Evolutionary conservation across 441 rosid species (phyloP).

Genomic region (Corymbia calophylla): DNA sequence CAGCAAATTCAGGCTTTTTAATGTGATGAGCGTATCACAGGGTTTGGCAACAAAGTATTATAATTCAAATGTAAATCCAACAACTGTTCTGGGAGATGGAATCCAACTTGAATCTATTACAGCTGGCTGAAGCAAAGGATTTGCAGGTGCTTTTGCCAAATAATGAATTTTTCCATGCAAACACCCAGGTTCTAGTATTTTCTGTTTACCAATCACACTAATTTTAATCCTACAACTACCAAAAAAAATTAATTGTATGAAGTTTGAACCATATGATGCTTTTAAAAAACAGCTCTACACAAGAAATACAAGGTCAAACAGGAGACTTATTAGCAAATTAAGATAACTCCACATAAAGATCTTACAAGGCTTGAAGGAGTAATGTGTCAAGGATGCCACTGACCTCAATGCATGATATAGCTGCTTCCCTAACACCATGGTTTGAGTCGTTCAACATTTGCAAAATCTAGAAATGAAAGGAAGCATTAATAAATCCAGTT

Average conservation of each 20-base stretch:
- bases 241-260: background rate
- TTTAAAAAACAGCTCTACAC: background rate
- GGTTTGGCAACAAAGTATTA: background rate
- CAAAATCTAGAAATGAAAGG: slow-evolving; percentile 54
- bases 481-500: background rate
- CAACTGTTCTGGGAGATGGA: background rate
- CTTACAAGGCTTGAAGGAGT: background rate
- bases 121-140: background rate
- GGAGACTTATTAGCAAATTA: background rate
- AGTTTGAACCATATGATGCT: background rate
- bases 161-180: background rate
- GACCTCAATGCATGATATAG: slow-evolving; percentile 93
- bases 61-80: background rate
- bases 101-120: background rate
- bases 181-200: background rate
- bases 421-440: slow-evolving; percentile 89
- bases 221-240: background rate
- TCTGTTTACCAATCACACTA: background rate
- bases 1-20: background rate
- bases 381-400: background rate
- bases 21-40: background rate
- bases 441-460: slow-evolving; percentile 91
- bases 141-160: background rate
- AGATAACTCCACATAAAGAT: background rate
- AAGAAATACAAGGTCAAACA: background rate